Base-by-base conservation (phyloP, 345 rosid genomes). In the Arabidopsis suecica region DNA sequence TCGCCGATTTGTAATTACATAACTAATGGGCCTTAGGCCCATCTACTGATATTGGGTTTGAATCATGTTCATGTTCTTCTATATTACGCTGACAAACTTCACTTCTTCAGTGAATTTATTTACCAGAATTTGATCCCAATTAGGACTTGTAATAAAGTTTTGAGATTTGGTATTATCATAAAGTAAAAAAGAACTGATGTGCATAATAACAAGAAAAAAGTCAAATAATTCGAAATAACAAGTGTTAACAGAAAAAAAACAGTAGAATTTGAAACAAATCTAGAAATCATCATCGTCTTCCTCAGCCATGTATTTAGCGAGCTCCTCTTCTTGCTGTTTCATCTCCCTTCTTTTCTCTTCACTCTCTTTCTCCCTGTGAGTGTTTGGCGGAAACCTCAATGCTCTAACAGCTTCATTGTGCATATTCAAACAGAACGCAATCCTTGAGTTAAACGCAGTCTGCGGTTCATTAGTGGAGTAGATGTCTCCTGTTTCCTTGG, bases 381-480 rank as follows among this genome's bases (percentile, higher is more conserved):
- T 85, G 54, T 88, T 85, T 4, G 93, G 93, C 1, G 96, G 94
- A 73, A 83, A 89, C 53, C 88, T 79, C 72, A 88, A 79, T 4
- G 98, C 97, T 36, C 86, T 78, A 3, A 88, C 88, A 3, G 97
- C 94, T 76, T 88, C 96, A n/a, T 93, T 93, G 54, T 93, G 91
- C 94, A 88, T 91, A 79, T 89, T 88, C 55, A 93, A 87, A 68
- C 95, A 93, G 79, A 89, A 91, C 0, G 97, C 89, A 16, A 91
- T 90, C 67, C 96, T 86, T 2, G 95, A 94, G 86, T 91, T 87
- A 49, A 94, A 91, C 30, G 95, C 97, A 1, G 79, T 71, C 69
- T 91, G 98, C n/a, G 96, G 97, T 76, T 91, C 97, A 20, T 84
- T 91, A 14, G 95, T 90, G 1, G 98, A 90, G 80, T 88, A 91